phyloP scores from a whole-genome alignment of 768 basidiomycete genomes.

The Lactifluus rugatus region DNA sequence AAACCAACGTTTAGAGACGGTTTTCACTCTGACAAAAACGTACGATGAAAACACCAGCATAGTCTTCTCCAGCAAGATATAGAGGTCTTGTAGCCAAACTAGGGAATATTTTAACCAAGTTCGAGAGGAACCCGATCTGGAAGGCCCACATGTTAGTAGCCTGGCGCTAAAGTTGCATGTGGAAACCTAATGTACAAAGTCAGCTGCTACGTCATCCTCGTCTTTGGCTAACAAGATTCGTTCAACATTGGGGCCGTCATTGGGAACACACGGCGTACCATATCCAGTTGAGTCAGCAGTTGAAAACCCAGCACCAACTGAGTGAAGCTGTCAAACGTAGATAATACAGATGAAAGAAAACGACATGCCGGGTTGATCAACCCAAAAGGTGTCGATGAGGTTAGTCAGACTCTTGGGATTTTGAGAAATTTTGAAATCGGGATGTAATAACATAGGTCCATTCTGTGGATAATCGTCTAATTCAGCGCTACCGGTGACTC shows the following conservation, averaged over 20 bases:
- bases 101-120: conserved; percentile 69
- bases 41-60: conserved; percentile 65
- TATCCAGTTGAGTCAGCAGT: conserved; percentile 56
- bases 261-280: conserved; percentile 29
- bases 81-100: conserved; percentile 56
- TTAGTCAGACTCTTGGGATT: conserved; percentile 52
- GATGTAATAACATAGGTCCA: conserved; percentile 52
- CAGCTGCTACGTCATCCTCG: conserved; percentile 13
- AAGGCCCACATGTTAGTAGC: neutral
- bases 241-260: neutral
- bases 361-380: conserved; percentile 52
- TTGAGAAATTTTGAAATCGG: conserved; percentile 37
- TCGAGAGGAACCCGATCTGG: conserved; percentile 62
- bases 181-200: conserved; percentile 6
- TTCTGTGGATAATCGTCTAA: conserved; percentile 38
- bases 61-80: conserved; percentile 63
- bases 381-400: conserved; percentile 59
- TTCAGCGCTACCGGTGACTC: neutral
- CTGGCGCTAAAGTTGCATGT: neutral
- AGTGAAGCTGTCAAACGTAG: neutral
- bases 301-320: conserved; percentile 51
- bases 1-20: neutral
- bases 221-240: conserved; percentile 30
- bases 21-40: conserved; percentile 18
- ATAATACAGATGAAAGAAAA: neutral